Conservation (phyloP, 371 early-diverging fungal species). For the Mucor sp. region DNA sequence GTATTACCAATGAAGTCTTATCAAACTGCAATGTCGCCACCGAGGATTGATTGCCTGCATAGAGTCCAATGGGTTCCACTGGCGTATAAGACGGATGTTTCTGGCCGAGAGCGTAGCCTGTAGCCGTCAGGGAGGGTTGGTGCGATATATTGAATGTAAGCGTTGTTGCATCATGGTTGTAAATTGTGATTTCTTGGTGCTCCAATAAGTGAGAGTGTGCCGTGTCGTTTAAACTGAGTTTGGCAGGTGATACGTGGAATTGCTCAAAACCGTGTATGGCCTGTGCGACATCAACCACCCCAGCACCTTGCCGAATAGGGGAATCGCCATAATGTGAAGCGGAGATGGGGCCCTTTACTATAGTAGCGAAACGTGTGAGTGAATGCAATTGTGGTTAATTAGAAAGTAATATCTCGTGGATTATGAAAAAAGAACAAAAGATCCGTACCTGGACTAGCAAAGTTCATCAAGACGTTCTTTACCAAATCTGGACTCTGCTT, state of each 20-base stretch:
- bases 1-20: slow-evolving; percentile 24
- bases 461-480: slow-evolving; percentile 32
- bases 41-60: slow-evolving; percentile 14
- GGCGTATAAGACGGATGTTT: slow-evolving; percentile 1
- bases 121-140: slow-evolving; percentile 38
- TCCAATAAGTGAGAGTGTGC: slow-evolving; percentile 36
- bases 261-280: slow-evolving; percentile 51
- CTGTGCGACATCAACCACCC: slow-evolving; percentile 64
- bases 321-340: slow-evolving; percentile 32
- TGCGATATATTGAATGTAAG: slow-evolving; percentile 22
- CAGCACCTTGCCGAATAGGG: slow-evolving; percentile 68
- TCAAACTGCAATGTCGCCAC: slow-evolving; percentile 32
- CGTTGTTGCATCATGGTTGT: slow-evolving; percentile 53
- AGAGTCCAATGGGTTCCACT: slow-evolving; percentile 20
- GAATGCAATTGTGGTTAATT: neutral
- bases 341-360: slow-evolving; percentile 32
- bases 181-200: slow-evolving; percentile 47
- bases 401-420: slow-evolving; percentile 9
- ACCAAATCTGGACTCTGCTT: slow-evolving; percentile 24
- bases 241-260: slow-evolving; percentile 59
- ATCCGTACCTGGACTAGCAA: slow-evolving; percentile 39
- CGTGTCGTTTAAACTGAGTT: slow-evolving; percentile 68
- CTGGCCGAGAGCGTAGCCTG: slow-evolving; percentile 17
- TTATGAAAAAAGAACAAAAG: neutral
- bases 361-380: slow-evolving; percentile 2